These are phyloP conservation scores for Gigaspora rosea DNA, from an alignment of 192 early-diverging fungal genomes.

Conservation along the genomic window DNA sequence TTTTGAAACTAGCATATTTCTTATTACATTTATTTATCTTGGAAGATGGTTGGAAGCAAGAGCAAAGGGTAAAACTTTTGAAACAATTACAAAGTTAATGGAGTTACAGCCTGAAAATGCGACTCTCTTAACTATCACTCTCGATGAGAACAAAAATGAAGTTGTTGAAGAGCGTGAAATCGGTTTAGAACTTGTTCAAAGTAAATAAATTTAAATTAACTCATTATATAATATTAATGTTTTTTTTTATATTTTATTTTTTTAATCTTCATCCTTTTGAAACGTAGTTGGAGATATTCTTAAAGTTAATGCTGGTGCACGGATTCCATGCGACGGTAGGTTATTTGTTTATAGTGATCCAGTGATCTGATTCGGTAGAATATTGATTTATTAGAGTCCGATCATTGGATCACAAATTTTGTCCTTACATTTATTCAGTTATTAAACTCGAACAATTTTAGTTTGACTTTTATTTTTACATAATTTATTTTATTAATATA, in stretches of 20 bases:
- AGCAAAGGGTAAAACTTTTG: constrained; percentile 78
- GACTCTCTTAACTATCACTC: constrained; percentile 47
- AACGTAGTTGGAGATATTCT: constrained; percentile 73
- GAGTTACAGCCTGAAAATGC: constrained; percentile 75
- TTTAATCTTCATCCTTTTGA: constrained; percentile 34
- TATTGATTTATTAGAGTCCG: too few species aligned
- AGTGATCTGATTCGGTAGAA: too few species aligned
- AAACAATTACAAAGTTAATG: constrained; percentile 75
- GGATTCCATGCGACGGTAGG: constrained; percentile 76
- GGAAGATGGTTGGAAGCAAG: constrained; percentile 81
- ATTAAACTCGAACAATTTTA: too few species aligned
- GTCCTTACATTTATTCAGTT: too few species aligned
- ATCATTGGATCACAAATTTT: too few species aligned
- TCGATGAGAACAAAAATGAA: constrained; percentile 29
- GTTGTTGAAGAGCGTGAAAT: constrained; percentile 50
- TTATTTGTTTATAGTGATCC: neutral
- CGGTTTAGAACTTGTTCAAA: constrained; percentile 55
- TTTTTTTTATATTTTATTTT: too few species aligned
- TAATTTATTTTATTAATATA: too few species aligned
- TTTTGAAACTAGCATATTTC: constrained; percentile 77
- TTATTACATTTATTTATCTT: constrained; percentile 80
- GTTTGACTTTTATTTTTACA: neutral
- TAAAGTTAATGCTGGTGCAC: constrained; percentile 64
- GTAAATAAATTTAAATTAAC: constrained; percentile 35
- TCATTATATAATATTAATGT: neutral